phyloP scores from a whole-genome alignment of 2,329 filamentous ascomycete species.

The Botrytis elliptica region DNA sequence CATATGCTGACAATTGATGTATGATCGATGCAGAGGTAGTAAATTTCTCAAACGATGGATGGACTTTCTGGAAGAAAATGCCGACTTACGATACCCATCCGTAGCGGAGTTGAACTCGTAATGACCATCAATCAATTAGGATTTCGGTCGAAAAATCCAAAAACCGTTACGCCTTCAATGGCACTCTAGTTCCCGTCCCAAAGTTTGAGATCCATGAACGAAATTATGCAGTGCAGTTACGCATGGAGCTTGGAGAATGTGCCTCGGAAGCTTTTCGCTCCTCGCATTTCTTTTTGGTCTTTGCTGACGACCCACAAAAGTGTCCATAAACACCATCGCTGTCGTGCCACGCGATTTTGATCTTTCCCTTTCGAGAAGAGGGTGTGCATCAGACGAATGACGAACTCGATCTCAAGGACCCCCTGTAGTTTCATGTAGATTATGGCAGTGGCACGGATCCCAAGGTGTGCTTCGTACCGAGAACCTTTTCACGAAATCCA shows the following conservation, averaged over 20 bases:
- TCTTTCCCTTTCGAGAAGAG: conserved; percentile 3
- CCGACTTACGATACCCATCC: conserved; percentile 87
- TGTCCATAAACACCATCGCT: conserved; percentile 8
- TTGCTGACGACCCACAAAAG: conserved; percentile 1
- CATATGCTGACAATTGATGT: conserved; percentile 31
- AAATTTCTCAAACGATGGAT: conserved; percentile 89
- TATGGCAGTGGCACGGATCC: conserved; percentile 3
- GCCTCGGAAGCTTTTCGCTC: not conserved
- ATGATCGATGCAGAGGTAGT: conserved; percentile 62
- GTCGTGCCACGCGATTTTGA: conserved; percentile 27
- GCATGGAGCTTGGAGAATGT: conserved; percentile 1
- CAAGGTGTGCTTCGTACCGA: not conserved
- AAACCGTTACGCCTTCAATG: not conserved
- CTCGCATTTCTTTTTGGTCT: not conserved
- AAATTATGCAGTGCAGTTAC: not conserved
- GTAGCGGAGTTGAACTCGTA: conserved; percentile 40
- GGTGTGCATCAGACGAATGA: conserved; percentile 33
- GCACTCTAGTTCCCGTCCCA: not conserved
- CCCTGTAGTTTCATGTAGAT: conserved; percentile 30
- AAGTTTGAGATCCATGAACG: not conserved
- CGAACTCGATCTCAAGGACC: conserved; percentile 21
- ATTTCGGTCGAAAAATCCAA: not conserved
- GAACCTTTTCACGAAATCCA: not conserved
- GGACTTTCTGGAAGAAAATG: conserved; percentile 82
- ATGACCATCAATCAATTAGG: not conserved